phyloP scores from a whole-genome alignment of 116 monocot genomes.

The Phalaenopsis hybrid region DNA sequence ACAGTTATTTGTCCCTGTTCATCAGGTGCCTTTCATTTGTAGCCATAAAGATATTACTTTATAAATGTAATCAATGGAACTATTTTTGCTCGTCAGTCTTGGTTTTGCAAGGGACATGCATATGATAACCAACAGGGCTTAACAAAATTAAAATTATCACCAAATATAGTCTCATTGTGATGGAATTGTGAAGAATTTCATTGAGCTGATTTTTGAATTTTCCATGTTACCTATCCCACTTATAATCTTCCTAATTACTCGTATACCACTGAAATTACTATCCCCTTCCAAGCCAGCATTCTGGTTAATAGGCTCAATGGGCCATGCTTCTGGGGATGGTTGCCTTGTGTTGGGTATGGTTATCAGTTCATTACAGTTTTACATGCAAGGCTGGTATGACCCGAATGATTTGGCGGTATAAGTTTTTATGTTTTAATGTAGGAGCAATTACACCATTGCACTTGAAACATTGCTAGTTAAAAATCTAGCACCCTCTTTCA shows the following conservation, averaged over 20 bases:
- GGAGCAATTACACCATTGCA: background rate
- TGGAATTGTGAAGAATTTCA: background rate
- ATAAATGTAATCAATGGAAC: background rate
- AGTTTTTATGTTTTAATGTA: background rate
- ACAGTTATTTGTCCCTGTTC: constrained; percentile 93
- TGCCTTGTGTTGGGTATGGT: background rate
- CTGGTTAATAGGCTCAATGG: background rate
- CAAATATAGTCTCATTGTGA: background rate
- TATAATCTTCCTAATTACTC: background rate
- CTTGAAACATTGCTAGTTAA: no score
- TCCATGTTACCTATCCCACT: background rate
- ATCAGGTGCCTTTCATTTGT: constrained; percentile 58
- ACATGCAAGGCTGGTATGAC: background rate
- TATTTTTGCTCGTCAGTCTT: background rate
- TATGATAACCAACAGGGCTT: background rate
- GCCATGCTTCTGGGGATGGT: background rate
- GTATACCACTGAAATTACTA: background rate
- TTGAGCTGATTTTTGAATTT: background rate
- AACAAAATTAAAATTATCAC: background rate
- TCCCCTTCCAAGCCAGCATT: background rate
- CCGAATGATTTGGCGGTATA: background rate
- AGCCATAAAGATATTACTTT: background rate
- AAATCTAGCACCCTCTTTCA: no score
- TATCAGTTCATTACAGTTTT: background rate
- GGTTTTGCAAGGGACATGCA: background rate